phyloP scores from a whole-genome alignment of 768 basidiomycete genomes.

The Roridomyces roridus region DNA sequence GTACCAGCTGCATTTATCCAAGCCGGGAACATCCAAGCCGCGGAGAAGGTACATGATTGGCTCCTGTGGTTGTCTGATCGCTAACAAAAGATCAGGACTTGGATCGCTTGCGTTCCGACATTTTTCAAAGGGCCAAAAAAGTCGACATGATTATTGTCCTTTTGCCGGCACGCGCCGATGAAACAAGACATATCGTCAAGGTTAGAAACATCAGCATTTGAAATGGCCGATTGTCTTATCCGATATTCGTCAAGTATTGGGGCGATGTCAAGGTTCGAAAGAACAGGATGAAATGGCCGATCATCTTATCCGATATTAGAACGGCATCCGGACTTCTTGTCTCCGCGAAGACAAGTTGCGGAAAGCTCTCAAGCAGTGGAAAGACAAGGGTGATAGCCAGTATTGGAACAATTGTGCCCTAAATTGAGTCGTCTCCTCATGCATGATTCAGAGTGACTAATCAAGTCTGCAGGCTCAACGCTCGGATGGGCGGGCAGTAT shows the following conservation, averaged over 20 bases:
- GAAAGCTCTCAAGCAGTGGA: no score
- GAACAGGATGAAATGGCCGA: no score
- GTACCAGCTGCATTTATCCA: neutral
- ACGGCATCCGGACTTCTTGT: slow-evolving; percentile 37
- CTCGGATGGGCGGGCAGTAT: slow-evolving; percentile 59
- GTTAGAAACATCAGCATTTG: no score
- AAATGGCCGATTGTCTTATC: no score
- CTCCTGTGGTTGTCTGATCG: neutral
- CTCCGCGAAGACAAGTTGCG: slow-evolving; percentile 42
- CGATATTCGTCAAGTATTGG: slow-evolving; percentile 65
- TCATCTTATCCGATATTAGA: slow-evolving; percentile 10
- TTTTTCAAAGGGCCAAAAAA: neutral
- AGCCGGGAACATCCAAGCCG: neutral
- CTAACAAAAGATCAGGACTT: neutral
- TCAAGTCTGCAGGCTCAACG: slow-evolving; percentile 50
- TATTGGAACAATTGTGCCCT: slow-evolving; percentile 64
- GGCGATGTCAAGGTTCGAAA: slow-evolving; percentile 58
- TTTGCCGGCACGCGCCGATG: slow-evolving; percentile 54
- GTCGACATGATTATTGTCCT: slow-evolving; percentile 53
- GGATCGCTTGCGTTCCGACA: neutral
- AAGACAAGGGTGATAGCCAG: slow-evolving; percentile 42
- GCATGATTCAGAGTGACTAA: neutral
- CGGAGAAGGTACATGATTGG: neutral
- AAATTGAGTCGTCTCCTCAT: slow-evolving; percentile 43
- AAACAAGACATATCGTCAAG: slow-evolving; percentile 49